Evolutionary conservation across 176 grass and related monocot species (phyloP), one percentile per base, ranked within the genome.

Genomic region (Triticum dicoccoides): DNA sequence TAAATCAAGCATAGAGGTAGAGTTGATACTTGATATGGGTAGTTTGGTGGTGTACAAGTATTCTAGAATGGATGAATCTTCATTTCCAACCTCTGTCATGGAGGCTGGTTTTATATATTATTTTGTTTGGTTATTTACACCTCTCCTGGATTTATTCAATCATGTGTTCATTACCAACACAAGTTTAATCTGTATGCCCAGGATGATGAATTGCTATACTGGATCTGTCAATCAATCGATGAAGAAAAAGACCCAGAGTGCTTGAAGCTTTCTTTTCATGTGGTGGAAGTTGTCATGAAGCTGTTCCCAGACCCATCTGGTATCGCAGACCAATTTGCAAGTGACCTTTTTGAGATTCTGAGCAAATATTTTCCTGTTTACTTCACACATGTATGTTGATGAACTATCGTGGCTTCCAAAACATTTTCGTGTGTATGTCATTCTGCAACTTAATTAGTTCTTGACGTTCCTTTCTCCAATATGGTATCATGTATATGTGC

Each of bases 361-460:
- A 98, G 91, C 80, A 93, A 92, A 80, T 98, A 98, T 89, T 98
- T 91, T 85, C 96, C 96, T 86, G 87, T 98, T 78, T 95, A 95
- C 91, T 95, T 98, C 82, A 98, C 90, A 69, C 91, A 94, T 85
- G 96, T 98, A 95, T 85, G 96, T 87, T 86, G 67, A 86, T 30
- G 63, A 18, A 85, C 8, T 66, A 79, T 42, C 58, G 38, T 80
- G 42, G 27, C 65, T 79, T 61, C 63, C 20, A 35, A 80, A 38
- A 37, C 11, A 76, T 92, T 52, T 87, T 83, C 4, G 27, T 76
- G 14, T 77, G 6, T 68, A 13, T 29, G 17, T 81, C 24, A 23
- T 89, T 82, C 51, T 87, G 42, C 75, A 69, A 62, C 59, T 63
- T 5, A 34, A 11, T 71, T 71, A 85, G 27, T 69, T 77, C 77